phyloP scores from a whole-genome alignment of 1,284 basidiomycete species.

The Puccinia novopanici region DNA sequence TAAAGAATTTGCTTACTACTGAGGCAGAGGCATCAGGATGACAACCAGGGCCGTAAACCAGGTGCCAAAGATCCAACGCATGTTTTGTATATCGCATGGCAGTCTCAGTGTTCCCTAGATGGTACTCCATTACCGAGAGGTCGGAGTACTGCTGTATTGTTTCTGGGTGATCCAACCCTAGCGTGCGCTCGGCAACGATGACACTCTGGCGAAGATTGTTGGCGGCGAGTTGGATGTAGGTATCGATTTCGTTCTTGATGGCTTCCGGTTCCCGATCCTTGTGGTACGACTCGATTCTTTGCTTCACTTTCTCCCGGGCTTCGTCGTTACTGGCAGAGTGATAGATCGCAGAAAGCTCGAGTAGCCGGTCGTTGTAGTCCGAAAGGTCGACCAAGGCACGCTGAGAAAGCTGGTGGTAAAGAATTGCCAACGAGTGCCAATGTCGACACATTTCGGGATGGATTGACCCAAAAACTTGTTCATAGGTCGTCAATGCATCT shows the following conservation, averaged over 20 bases:
- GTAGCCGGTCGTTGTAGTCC: slow-evolving; percentile 51
- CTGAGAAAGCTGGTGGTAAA: slow-evolving; percentile 53
- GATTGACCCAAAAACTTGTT: slow-evolving; percentile 65
- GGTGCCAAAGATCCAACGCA: slow-evolving; percentile 63
- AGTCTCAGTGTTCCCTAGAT: slow-evolving; percentile 62
- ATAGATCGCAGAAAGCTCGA: slow-evolving; percentile 46
- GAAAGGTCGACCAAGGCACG: slow-evolving; percentile 52
- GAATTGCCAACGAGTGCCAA: slow-evolving; percentile 52
- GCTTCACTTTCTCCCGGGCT: slow-evolving; percentile 50
- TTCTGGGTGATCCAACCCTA: slow-evolving; percentile 64
- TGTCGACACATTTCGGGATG: slow-evolving; percentile 65
- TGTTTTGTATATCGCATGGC: slow-evolving; percentile 63
- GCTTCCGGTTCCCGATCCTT: slow-evolving; percentile 52
- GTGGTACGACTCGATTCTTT: slow-evolving; percentile 50
- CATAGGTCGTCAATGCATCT: slow-evolving; percentile 65
- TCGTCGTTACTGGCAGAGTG: slow-evolving; percentile 49
- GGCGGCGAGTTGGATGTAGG: slow-evolving; percentile 62
- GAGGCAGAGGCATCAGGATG: slow-evolving; percentile 48
- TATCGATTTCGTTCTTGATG: slow-evolving; percentile 55
- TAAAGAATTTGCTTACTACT: slow-evolving; percentile 25
- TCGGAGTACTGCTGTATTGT: slow-evolving; percentile 65
- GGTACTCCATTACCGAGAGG: slow-evolving; percentile 64
- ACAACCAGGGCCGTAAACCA: slow-evolving; percentile 62
- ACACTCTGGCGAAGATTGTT: slow-evolving; percentile 65
- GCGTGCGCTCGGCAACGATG: slow-evolving; percentile 64